A percentile compares a stretch with the other conserved stretches of the same genome.
These are phyloP conservation scores for Eucalyptus caleyi DNA, from an alignment of 345 rosid genomes.

Conservation along the genomic window DNA sequence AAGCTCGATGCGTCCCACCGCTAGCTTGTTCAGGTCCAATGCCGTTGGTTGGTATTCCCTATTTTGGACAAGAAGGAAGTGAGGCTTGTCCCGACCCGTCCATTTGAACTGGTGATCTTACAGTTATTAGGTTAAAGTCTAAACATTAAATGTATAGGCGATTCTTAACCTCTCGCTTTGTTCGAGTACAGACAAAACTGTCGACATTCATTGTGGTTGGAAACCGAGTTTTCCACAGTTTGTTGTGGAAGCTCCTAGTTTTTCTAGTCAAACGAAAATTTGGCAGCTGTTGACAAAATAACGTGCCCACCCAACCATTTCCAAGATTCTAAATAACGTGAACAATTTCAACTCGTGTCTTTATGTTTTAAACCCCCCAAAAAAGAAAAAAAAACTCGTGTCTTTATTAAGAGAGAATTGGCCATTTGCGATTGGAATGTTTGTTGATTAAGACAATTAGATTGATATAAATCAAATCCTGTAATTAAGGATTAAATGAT, in stretches of 20 bases:
- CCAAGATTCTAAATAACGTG: background rate
- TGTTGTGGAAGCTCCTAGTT: no score
- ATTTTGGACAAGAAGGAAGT: background rate
- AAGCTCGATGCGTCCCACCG: no score
- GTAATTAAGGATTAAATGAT: background rate
- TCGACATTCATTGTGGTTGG: background rate
- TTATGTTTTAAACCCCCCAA: background rate
- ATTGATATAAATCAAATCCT: background rate
- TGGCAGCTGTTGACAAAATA: background rate
- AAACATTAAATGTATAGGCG: background rate
- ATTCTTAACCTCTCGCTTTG: background rate
- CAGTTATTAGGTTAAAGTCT: background rate
- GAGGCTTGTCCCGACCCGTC: background rate
- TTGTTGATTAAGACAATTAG: background rate
- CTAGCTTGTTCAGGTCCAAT: background rate
- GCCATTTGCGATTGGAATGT: background rate
- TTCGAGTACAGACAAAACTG: background rate
- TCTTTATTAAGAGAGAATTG: background rate
- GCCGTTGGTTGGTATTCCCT: background rate
- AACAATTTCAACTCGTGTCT: background rate
- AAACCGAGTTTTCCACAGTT: background rate
- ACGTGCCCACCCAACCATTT: background rate
- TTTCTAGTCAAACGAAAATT: background rate
- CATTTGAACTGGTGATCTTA: background rate
- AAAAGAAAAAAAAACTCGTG: background rate